These are phyloP conservation scores for Starmerella apis DNA, from an alignment of 805 yeast genomes.

Conservation along the genomic window DNA sequence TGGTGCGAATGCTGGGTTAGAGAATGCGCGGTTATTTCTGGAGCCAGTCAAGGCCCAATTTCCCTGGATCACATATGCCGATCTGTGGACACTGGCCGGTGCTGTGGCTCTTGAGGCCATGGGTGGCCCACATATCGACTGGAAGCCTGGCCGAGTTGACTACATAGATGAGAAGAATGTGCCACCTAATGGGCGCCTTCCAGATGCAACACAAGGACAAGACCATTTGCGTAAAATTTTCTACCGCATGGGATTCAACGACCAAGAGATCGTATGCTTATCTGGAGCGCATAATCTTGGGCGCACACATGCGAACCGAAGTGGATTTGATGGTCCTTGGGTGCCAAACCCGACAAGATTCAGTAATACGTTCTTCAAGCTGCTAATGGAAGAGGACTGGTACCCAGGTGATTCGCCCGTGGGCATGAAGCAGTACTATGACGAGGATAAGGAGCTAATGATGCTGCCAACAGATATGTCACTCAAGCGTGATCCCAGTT, in stretches of 20 bases:
- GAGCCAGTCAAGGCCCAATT: constrained; percentile 45
- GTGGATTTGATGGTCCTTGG: constrained; percentile 88
- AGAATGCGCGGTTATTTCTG: constrained; percentile 45
- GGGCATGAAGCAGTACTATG: constrained; percentile 34
- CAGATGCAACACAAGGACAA: constrained; percentile 46
- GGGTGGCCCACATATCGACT: constrained; percentile 58
- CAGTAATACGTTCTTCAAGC: constrained; percentile 61
- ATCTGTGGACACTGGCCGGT: constrained; percentile 65
- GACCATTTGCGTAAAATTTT: constrained; percentile 47
- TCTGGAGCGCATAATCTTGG: constrained; percentile 56
- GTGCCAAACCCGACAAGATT: constrained; percentile 68
- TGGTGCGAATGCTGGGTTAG: constrained; percentile 42
- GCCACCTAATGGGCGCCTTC: constrained; percentile 55
- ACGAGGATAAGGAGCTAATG: constrained; percentile 58
- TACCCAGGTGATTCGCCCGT: constrained; percentile 31
- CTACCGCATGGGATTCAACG: constrained; percentile 50
- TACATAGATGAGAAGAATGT: constrained; percentile 43
- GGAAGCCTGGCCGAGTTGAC: constrained; percentile 70
- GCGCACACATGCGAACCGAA: constrained; percentile 49
- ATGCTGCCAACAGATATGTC: constrained; percentile 80
- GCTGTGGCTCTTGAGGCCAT: constrained; percentile 51
- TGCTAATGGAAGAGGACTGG: constrained; percentile 49
- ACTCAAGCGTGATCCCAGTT: constrained; percentile 49
- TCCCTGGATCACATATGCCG: constrained; percentile 57
- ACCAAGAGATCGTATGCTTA: constrained; percentile 51